These are phyloP conservation scores for Clarireedia monteithiana DNA, from an alignment of 2,329 filamentous ascomycete genomes.

Conservation along the genomic window DNA sequence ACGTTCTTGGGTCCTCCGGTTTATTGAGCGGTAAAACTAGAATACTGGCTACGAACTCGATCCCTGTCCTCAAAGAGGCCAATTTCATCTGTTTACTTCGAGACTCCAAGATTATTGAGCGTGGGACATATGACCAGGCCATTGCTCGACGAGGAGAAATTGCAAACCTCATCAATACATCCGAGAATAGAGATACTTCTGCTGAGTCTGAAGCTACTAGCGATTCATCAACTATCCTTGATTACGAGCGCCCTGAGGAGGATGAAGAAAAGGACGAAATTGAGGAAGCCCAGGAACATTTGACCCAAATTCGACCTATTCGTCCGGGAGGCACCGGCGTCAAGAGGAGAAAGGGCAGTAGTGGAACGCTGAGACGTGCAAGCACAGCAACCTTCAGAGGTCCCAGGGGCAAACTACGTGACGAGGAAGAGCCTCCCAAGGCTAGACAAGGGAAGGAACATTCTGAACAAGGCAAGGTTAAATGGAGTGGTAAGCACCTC, in stretches of 20 bases:
- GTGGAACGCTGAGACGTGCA: conserved; percentile 75
- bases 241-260: conserved; percentile 37
- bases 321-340: conserved; percentile 42
- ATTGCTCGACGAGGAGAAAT: conserved; percentile 93
- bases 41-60: conserved; percentile 90
- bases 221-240: conserved; percentile 49
- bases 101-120: conserved; percentile 76
- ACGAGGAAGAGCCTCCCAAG: conserved; percentile 73
- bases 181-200: conserved; percentile 48
- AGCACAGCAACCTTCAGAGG: conserved; percentile 87
- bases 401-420: conserved; percentile 71
- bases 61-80: conserved; percentile 80
- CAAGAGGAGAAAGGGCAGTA: conserved; percentile 60
- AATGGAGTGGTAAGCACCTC: conserved; percentile 58
- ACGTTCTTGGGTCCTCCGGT: conserved; percentile 80
- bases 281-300: conserved; percentile 69
- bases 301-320: conserved; percentile 72
- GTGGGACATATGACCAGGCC: conserved; percentile 83
- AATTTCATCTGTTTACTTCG: conserved; percentile 82
- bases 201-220: conserved; percentile 37
- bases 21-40: conserved; percentile 80
- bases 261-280: conserved; percentile 53
- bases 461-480: conserved; percentile 92
- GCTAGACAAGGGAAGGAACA: conserved; percentile 84
- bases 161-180: conserved; percentile 71